Evolutionary conservation across 352 stramenopile species (phyloP).

Genomic region (Phytopythium sindhum): DNA sequence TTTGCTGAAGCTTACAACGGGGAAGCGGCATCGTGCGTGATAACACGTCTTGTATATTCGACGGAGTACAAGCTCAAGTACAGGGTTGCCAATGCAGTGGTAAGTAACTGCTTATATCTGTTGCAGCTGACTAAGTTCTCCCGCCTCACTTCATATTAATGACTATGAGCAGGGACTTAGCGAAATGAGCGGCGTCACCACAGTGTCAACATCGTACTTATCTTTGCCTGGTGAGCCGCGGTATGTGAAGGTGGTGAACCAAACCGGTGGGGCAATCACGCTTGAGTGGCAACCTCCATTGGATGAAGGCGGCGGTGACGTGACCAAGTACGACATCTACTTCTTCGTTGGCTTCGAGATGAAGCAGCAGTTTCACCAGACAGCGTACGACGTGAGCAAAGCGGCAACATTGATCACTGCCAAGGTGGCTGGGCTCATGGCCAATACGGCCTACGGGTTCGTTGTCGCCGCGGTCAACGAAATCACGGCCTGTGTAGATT

Average conservation of each 20-base stretch:
- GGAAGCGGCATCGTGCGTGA: constrained; percentile 10
- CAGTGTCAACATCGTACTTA: constrained; percentile 32
- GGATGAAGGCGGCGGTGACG: constrained; percentile 49
- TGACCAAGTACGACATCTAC: constrained; percentile 43
- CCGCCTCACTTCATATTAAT: not conserved
- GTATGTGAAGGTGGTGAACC: constrained; percentile 20
- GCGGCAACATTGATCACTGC: constrained; percentile 19
- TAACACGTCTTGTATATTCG: constrained; percentile 29
- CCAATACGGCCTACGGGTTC: constrained; percentile 57
- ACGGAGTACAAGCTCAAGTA: constrained; percentile 50
- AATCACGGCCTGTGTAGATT: constrained; percentile 38
- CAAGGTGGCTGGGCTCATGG: constrained; percentile 35
- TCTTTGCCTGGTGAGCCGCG: constrained; percentile 37
- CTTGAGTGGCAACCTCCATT: constrained; percentile 42
- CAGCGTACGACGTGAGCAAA: constrained; percentile 20
- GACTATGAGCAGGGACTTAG: constrained; percentile 31
- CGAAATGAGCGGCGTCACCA: constrained; percentile 36
- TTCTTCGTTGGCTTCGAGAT: constrained; percentile 38
- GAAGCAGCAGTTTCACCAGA: constrained; percentile 29
- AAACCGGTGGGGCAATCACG: constrained; percentile 33
- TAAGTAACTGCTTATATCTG: too few relatives aligned
- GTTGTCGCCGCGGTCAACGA: constrained; percentile 51
- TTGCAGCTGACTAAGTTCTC: not conserved
- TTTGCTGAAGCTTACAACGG: constrained; percentile 46
- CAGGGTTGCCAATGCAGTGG: constrained; percentile 30